Evolutionary conservation across 2,329 filamentous ascomycete genomes (phyloP).

Genomic region (Pyrenophora teres): DNA sequence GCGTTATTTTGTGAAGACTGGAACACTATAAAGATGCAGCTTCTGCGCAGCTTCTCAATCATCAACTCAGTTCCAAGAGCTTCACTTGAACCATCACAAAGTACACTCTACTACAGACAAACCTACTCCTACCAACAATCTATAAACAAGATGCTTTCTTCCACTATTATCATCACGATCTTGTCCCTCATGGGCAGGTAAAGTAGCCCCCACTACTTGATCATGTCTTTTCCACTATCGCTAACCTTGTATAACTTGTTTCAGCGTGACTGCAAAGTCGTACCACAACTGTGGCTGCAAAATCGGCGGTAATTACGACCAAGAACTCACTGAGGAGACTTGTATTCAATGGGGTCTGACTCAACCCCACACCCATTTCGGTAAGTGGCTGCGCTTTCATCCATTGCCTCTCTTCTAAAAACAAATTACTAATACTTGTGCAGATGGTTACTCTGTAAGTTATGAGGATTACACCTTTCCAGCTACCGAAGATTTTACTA

Average conservation of each 20-base stretch:
- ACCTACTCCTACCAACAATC: neutral
- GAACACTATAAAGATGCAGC: neutral
- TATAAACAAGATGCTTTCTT: neutral
- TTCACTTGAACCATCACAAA: neutral
- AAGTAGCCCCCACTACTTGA: neutral
- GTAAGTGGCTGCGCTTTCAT: neutral
- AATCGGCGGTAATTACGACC: neutral
- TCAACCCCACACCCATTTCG: neutral
- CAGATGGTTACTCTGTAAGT: neutral
- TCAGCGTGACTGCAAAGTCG: neutral
- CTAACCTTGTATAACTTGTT: neutral
- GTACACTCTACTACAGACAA: neutral
- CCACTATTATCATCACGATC: neutral
- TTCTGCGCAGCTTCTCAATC: neutral
- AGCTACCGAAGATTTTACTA: neutral
- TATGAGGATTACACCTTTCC: neutral
- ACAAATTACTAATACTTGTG: neutral
- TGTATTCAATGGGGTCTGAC: neutral
- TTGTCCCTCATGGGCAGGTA: neutral
- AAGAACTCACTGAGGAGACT: neutral
- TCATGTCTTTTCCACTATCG: neutral
- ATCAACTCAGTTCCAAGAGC: neutral
- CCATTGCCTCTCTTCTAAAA: neutral
- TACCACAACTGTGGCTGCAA: constrained; percentile 1
- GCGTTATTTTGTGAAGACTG: neutral